Base-by-base conservation (phyloP, 1,139 yeast genomes). In the Debaryomycetaceae sp. region DNA sequence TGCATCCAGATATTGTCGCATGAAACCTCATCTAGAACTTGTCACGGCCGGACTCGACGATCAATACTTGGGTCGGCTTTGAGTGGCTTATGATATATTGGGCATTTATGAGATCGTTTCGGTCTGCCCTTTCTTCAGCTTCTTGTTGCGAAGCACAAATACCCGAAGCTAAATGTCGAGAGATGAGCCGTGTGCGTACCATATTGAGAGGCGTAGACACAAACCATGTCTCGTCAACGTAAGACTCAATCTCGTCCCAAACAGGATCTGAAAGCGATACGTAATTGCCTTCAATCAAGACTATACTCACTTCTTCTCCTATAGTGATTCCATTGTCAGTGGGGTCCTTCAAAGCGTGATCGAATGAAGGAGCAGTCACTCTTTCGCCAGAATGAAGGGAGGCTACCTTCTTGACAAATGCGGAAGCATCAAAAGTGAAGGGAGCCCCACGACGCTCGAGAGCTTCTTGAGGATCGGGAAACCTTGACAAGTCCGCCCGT, bases 371-470 rank as follows among this genome's bases (percentile, higher is more conserved):
- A 3, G 75, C 72, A 37, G 35, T 18, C 44, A 49, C 21, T n/a
- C 12, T 18, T 3, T 16, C 14, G 3, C n/a, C n/a, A n/a, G n/a
- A n/a, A n/a, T n/a, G 26, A 25, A 24, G 40, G 38, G 35, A 32
- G 15, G 39, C 32, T 1, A 62, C 48, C 23, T 51, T 39, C 3
- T 35, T 36, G 13, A 60, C 42, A 35, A 62, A 60, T 13, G 45
- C 48, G 5, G 49, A 43, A 4, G 82, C 68, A 47, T 87, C 86
- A 53, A 86, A 86, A 0, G 96, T 85, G 43, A 68, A 73, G 1
- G 95, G 92, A 1, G 95, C 80, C 0, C 96, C 96, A 30, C 96
- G 65, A 37, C 85, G 58, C 23, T 56, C 50, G 23, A 73, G 55
- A 0, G 94, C 90, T 23, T 55, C 61, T 5, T 47, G 59, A 0